Evolutionary conservation across 2,329 filamentous ascomycete species (phyloP).

Genomic region (Arthrobotrys megalospora): DNA sequence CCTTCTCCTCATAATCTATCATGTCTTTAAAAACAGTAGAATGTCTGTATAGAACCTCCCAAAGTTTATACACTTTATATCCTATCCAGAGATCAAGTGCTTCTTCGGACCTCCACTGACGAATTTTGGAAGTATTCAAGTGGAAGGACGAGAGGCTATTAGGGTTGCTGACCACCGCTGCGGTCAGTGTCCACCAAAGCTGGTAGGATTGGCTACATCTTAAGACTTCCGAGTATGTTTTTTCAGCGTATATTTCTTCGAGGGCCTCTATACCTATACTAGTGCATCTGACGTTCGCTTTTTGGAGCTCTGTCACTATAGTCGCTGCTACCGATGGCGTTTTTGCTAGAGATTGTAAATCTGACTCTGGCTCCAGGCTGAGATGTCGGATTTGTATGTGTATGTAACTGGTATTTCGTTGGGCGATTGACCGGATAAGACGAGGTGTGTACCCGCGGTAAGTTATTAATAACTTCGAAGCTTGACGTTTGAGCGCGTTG

Average conservation of each 20-base stretch:
- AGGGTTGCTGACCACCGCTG: neutral
- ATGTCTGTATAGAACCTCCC: constrained; percentile 27
- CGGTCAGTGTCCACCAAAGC: neutral
- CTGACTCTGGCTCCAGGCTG: neutral
- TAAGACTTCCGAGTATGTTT: constrained; percentile 12
- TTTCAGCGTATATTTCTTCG: constrained; percentile 29
- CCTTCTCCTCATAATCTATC: constrained; percentile 37
- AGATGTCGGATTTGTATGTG: neutral
- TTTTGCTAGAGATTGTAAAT: constrained; percentile 14
- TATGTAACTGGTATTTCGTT: neutral
- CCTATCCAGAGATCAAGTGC: constrained; percentile 10
- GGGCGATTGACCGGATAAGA: neutral
- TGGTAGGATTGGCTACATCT: neutral
- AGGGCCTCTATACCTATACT: neutral
- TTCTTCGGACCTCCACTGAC: constrained; percentile 13
- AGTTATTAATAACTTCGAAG: constrained; percentile 5
- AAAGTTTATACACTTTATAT: constrained; percentile 23
- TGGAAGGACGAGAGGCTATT: neutral
- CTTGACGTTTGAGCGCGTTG: constrained; percentile 1
- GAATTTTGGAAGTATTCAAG: constrained; percentile 12
- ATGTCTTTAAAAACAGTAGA: constrained; percentile 21
- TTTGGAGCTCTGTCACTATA: constrained; percentile 25
- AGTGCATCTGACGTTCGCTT: constrained; percentile 27
- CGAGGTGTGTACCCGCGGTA: neutral
- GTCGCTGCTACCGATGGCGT: constrained; percentile 31